A percentile compares a stretch with the other conserved stretches of the same genome.
These are phyloP conservation scores for Selaginella moellendorffii DNA, from an alignment of 75 land plant species.

Conservation along the genomic window DNA sequence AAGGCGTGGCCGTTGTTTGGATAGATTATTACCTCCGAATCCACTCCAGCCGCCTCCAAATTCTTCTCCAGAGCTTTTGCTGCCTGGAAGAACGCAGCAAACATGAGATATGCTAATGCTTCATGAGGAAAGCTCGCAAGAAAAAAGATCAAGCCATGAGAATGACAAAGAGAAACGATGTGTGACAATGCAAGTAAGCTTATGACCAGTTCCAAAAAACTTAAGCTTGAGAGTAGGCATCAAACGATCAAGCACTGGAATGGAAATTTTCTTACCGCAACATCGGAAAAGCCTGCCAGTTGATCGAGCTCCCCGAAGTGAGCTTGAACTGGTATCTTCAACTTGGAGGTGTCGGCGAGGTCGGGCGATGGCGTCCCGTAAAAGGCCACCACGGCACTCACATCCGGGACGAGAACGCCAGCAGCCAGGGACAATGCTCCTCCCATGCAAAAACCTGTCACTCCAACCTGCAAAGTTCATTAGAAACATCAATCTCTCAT, in stretches of 20 bases:
- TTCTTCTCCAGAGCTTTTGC: constrained; percentile 74
- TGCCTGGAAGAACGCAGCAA: constrained; percentile 31
- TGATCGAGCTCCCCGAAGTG: constrained; percentile 85
- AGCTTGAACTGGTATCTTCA: constrained; percentile 81
- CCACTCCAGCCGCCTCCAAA: constrained; percentile 53
- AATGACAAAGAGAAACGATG: not conserved
- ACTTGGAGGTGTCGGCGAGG: constrained; percentile 61
- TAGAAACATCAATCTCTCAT: not conserved
- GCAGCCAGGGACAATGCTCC: constrained; percentile 88
- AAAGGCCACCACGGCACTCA: constrained; percentile 81
- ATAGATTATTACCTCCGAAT: constrained; percentile 61
- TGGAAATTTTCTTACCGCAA: constrained; percentile 32
- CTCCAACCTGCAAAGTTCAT: constrained; percentile 57
- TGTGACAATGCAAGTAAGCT: not conserved
- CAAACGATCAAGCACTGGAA: not conserved
- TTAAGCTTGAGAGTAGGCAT: too few relatives aligned
- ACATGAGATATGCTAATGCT: not conserved
- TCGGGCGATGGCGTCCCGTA: constrained; percentile 61
- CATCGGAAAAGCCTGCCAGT: constrained; percentile 73
- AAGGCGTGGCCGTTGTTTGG: constrained; percentile 70
- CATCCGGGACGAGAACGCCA: constrained; percentile 62
- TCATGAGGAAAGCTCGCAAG: not conserved
- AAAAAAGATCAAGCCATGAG: not conserved
- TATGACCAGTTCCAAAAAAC: not conserved
- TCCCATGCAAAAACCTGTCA: constrained; percentile 91